Evolutionary conservation across 2,329 filamentous ascomycete species (phyloP).

Genomic region (Dothideomycetidae sp.): DNA sequence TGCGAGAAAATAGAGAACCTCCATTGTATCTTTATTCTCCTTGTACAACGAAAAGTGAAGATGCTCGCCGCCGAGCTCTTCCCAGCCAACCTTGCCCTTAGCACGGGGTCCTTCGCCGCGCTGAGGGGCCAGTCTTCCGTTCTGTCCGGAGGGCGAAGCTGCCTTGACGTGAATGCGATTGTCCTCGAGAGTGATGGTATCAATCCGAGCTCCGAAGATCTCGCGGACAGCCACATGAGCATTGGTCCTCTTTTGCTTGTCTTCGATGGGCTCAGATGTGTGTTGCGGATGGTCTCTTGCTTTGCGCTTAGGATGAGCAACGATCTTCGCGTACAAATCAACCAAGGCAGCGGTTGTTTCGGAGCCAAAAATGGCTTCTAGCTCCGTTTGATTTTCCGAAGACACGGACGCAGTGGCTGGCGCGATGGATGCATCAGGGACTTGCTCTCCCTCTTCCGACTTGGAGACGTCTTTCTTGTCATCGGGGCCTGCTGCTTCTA

Average conservation of each 20-base stretch:
- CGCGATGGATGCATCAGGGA: slow-evolving; percentile 6
- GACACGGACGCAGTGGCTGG: slow-evolving; percentile 16
- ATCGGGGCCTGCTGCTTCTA: slow-evolving; percentile 8
- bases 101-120: slow-evolving; percentile 12
- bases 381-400: slow-evolving; percentile 23
- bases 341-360: slow-evolving; percentile 37
- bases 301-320: slow-evolving; percentile 40
- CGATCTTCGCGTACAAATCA: slow-evolving; percentile 40
- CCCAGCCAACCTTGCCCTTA: slow-evolving; percentile 41
- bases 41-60: slow-evolving; percentile 89
- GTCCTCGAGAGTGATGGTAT: slow-evolving; percentile 61
- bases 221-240: slow-evolving; percentile 57
- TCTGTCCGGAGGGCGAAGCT: slow-evolving; percentile 19
- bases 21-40: slow-evolving; percentile 95
- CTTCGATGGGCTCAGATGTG: slow-evolving; percentile 39
- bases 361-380: slow-evolving; percentile 38
- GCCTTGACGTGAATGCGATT: slow-evolving; percentile 49
- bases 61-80: slow-evolving; percentile 61
- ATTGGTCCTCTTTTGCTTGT: slow-evolving; percentile 47
- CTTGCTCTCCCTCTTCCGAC: slow-evolving; percentile 4
- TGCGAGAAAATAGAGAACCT: slow-evolving; percentile 63
- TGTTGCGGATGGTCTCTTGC: slow-evolving; percentile 41
- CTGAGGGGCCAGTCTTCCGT: slow-evolving; percentile 2
- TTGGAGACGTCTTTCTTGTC: slow-evolving; percentile 12
- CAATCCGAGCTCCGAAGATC: slow-evolving; percentile 64